Evolutionary conservation across 768 basidiomycete species (phyloP), one percentile per base, ranked within the genome.

Genomic region (Phaffia tasmanica): DNA sequence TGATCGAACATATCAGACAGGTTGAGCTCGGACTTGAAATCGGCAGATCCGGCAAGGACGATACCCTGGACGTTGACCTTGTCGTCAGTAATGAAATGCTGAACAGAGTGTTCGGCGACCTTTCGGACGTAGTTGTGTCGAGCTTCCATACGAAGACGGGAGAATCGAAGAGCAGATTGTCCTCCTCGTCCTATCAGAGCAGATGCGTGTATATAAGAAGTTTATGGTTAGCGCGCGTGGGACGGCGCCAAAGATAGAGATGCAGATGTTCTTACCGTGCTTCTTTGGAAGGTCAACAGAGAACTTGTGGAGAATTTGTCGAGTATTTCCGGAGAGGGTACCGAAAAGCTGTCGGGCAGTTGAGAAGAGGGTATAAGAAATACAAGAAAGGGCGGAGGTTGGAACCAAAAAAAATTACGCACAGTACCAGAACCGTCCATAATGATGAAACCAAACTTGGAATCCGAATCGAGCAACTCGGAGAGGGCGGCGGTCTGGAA

Each of bases 121-220:
- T 99, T 99, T 73, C 95, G 88, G 61, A 99, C 94, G 77, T 99
- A 99, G 79, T 98, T 99, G 85, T 98, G 93, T 57, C 95, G 86
- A 77, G 95, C 95, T 80, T 99, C 95, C 77, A 97, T 95, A 74
- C 95, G 88, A 59, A 99, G 84, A 81, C 95, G 94, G 50, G 94
- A 89, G 84, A 99, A 99, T 87, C 95, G 95, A 54, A 98, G 83
- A 29, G 95, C 95, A 64, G 95, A 98, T 78, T 99, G 95, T 78
- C 95, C 95, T 84, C 95, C 95, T 81, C 95, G 92, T 23, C 66
- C 61, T 62, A 35, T 14, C 11, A 11, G 61, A 8, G n/a, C 5
- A 19, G n/a, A 27, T 19, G 25, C 56, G 32, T 5, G 53, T 50
- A 27, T 4, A 70, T 94, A 54, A 54, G 16, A 8, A 7, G 23